phyloP scores from a whole-genome alignment of 2,329 filamentous ascomycete species.

The Neopestalotiopsis sp. region DNA sequence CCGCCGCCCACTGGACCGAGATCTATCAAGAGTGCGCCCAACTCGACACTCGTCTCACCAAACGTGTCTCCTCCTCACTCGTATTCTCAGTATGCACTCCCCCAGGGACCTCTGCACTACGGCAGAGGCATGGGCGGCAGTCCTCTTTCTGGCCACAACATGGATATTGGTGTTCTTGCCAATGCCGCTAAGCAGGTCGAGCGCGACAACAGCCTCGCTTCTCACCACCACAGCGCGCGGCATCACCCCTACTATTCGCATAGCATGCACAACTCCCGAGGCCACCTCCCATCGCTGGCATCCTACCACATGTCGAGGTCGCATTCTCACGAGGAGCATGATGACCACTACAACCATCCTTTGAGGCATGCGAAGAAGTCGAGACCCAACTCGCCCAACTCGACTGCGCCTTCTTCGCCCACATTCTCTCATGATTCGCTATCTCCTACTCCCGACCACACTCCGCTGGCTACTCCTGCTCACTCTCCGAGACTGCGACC shows the following conservation, averaged over 20 bases:
- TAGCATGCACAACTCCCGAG: slow-evolving; percentile 55
- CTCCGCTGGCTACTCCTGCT: slow-evolving; percentile 94
- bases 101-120: slow-evolving; percentile 53
- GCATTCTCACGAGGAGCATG: slow-evolving; percentile 80
- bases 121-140: slow-evolving; percentile 46
- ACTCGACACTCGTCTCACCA: slow-evolving; percentile 86
- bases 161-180: slow-evolving; percentile 65
- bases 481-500: slow-evolving; percentile 92
- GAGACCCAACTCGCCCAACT: slow-evolving; percentile 89
- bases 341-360: slow-evolving; percentile 75
- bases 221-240: slow-evolving; percentile 48
- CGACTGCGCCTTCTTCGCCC: slow-evolving; percentile 92
- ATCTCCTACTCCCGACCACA: slow-evolving; percentile 95
- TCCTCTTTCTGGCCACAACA: slow-evolving; percentile 42
- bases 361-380: slow-evolving; percentile 84
- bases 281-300: slow-evolving; percentile 76
- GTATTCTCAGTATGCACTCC: slow-evolving; percentile 72
- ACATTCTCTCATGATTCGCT: slow-evolving; percentile 96
- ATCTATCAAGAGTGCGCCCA: slow-evolving; percentile 86
- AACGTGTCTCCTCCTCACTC: slow-evolving; percentile 96
- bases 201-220: slow-evolving; percentile 55
- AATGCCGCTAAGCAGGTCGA: slow-evolving; percentile 68
- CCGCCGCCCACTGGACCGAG: slow-evolving; percentile 76
- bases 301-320: slow-evolving; percentile 95
- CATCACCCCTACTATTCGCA: slow-evolving; percentile 62